Conservation (phyloP, 2,329 filamentous ascomycete species). For the Fusarium sp. region DNA sequence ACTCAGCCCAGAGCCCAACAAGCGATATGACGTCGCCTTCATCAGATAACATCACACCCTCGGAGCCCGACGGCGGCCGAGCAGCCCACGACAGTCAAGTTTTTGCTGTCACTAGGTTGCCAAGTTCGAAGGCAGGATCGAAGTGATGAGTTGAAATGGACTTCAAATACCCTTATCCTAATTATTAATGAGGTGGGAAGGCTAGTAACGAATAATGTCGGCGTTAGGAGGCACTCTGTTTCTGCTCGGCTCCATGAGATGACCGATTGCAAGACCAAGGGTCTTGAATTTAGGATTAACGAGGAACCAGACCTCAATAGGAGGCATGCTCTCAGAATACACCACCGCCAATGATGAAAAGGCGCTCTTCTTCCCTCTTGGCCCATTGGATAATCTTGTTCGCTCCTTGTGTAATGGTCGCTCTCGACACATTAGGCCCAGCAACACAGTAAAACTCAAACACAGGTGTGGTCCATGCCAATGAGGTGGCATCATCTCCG, state of each 20-base stretch:
- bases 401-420: conserved; percentile 81
- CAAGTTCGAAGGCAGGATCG: conserved; percentile 18
- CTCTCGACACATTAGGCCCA: conserved; percentile 72
- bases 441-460: conserved; percentile 98
- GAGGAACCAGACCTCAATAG: conserved; percentile 32
- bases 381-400: conserved; percentile 94
- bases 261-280: conserved; percentile 23
- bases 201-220: conserved; percentile 39
- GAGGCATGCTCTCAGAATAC: conserved; percentile 66
- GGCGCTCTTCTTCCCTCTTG: conserved; percentile 86
- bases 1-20: conserved; percentile 22
- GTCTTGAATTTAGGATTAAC: conserved; percentile 32
- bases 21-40: conserved; percentile 30
- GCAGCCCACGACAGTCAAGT: conserved; percentile 10
- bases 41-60: conserved; percentile 24
- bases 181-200: conserved; percentile 21
- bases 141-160: conserved; percentile 15
- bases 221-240: conserved; percentile 36
- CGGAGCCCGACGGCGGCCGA: conserved; percentile 23
- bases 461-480: conserved; percentile 90
- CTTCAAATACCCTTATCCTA: background rate
- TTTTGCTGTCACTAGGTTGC: conserved; percentile 25
- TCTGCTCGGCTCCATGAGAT: conserved; percentile 25
- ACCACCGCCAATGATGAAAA: conserved; percentile 98
- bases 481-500: conserved; percentile 76